Base-by-base conservation (phyloP, 495 filamentous ascomycete genomes). In the Clohesyomyces aquaticus region DNA sequence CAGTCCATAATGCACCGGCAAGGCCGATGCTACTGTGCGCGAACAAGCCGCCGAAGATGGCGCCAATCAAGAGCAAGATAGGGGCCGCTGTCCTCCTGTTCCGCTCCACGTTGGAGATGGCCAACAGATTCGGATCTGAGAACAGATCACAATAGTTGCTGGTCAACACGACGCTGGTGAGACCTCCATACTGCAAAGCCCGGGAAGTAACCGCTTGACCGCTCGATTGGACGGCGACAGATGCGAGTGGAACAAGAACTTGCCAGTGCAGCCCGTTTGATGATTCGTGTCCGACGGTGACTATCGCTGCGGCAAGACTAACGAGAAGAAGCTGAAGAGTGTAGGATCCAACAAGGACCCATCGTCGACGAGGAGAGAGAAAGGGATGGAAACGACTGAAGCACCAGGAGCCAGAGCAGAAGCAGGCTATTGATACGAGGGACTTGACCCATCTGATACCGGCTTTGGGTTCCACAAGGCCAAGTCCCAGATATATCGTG, bases 91-190 rank as follows among this genome's bases (percentile, higher is more conserved):
- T 67, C 42, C 87, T 76, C 22, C 84, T 78, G 66, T 87, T 85
- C 54, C 87, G 71, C 70, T 89, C 84, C 8, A 73, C 74, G 65
- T 87, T 84, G 3, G 74, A 68, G 0, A 55, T 22, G 0, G 77
- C 73, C 11, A 88, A 77, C 12, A 89, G 60, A 19, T 83, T 78
- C 32, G 77, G 77, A 55, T 88, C 83, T 8, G 84, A 85, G 69
- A 88, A 88, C 18, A 90, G 66, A 70, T 91, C 88, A 66, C 85
- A 87, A 73, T 88, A 89, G 52, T 86, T 81, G 63, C 85, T 88
- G 19, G 88, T 91, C 58, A 90, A 72, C 25, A 90, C 88, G 11
- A 90, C 87, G 68, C 84, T 87, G 0, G 86, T 87, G 12, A 91
- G 70, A 1, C 80, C 80, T 45, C 80, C 82, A 62, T 83, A 85